A percentile compares a stretch with the other conserved stretches of the same genome.
phyloP scores from a whole-genome alignment of 169 alveolate species.

The Plasmodium ovale region DNA sequence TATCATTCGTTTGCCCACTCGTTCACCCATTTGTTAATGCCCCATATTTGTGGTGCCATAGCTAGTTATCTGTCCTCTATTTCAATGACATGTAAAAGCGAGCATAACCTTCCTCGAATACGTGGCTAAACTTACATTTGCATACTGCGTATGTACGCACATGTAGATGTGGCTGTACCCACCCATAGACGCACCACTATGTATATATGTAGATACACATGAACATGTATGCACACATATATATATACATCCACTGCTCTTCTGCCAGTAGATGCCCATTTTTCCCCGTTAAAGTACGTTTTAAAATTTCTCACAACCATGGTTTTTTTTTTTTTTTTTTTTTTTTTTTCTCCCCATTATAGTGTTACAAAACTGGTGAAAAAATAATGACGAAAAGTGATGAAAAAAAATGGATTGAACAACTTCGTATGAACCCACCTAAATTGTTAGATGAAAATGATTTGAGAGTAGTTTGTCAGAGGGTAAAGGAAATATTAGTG shows the following conservation, averaged over 20 bases:
- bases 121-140: too few species aligned
- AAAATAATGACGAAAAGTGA: slow-evolving; percentile 82
- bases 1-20: too few species aligned
- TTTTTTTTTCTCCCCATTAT: slow-evolving; percentile 1
- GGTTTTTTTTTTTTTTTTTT: slow-evolving; percentile 6
- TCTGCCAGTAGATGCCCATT: too few species aligned
- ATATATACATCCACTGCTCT: not conserved
- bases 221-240: not conserved
- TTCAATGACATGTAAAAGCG: not conserved
- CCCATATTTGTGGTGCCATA: too few species aligned
- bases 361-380: not conserved
- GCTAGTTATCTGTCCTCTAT: not conserved
- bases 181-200: not conserved
- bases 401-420: slow-evolving; percentile 94
- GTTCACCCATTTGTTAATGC: too few species aligned
- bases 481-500: slow-evolving; percentile 97
- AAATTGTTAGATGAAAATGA: slow-evolving; percentile 95
- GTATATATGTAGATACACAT: not conserved
- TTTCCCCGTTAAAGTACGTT: too few species aligned
- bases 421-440: slow-evolving; percentile 91
- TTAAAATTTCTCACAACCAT: not conserved
- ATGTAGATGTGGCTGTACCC: not conserved
- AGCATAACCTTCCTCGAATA: too few species aligned
- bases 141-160: not conserved
- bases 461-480: slow-evolving; percentile 95